A percentile compares a stretch with the other conserved stretches of the same genome.
Conservation (phyloP, 2,329 filamentous ascomycete species). For the Cercospora canescens region DNA sequence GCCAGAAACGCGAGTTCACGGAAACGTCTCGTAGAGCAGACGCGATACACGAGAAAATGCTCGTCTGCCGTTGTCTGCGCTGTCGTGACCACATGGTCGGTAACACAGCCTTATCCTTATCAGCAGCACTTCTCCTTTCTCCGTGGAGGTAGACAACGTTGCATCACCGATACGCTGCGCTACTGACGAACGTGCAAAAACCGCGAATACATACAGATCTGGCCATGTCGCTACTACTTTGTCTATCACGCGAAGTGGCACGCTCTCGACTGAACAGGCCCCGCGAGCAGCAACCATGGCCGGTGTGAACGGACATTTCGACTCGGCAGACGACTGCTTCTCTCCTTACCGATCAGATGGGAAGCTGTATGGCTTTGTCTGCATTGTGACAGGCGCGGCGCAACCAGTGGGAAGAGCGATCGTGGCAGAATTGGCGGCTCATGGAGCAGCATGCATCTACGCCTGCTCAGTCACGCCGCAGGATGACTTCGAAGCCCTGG, state of each 20-base stretch:
- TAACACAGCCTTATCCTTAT: constrained; percentile 9
- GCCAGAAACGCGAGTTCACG: background rate
- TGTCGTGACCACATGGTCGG: background rate
- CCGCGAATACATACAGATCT: background rate
- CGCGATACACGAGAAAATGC: background rate
- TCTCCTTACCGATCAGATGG: constrained; percentile 60
- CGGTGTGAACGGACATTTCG: constrained; percentile 18
- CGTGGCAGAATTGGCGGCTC: constrained; percentile 60
- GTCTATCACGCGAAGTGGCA: background rate
- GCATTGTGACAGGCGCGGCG: constrained; percentile 63
- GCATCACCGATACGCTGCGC: constrained; percentile 1
- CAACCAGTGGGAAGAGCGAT: constrained; percentile 63
- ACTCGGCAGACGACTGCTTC: constrained; percentile 45
- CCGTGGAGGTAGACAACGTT: constrained; percentile 1
- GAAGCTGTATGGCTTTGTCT: constrained; percentile 66
- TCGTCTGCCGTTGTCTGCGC: background rate
- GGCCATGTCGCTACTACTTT: background rate
- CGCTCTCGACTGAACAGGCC: background rate
- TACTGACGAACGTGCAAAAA: background rate
- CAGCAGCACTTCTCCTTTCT: constrained; percentile 6
- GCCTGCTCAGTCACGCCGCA: constrained; percentile 51
- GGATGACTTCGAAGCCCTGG: constrained; percentile 45
- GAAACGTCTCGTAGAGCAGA: background rate
- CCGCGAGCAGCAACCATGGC: constrained; percentile 9
- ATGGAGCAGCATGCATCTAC: constrained; percentile 65